Evolutionary conservation across 1,284 basidiomycete genomes (phyloP).

Genomic region (Mycosarcoma maydis): DNA sequence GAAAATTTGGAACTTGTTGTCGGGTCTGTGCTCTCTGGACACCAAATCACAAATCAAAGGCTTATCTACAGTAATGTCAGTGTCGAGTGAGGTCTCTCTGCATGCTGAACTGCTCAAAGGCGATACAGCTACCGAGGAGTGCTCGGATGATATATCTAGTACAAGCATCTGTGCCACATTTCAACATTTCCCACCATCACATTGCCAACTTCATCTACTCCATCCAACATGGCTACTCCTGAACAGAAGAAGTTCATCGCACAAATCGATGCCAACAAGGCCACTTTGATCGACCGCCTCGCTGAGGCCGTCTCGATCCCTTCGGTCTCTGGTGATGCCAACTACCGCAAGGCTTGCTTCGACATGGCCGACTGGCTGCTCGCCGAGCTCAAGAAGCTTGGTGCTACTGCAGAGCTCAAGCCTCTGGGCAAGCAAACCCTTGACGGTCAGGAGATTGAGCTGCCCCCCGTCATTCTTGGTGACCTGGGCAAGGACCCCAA

Average conservation of each 20-base stretch:
- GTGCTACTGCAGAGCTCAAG: conserved; percentile 57
- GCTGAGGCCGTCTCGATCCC: conserved; percentile 65
- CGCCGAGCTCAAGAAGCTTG: conserved; percentile 57
- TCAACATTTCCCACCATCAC: background rate
- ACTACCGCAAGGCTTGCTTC: conserved; percentile 62
- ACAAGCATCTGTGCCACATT: too few species aligned
- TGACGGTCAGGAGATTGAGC: conserved; percentile 78
- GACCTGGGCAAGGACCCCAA: conserved; percentile 79
- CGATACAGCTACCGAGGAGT: too few species aligned
- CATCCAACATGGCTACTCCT: conserved; percentile 40
- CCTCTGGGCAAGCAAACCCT: conserved; percentile 78
- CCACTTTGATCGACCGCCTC: conserved; percentile 56
- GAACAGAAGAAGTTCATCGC: conserved; percentile 55
- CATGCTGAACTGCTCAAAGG: too few species aligned
- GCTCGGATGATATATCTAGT: too few species aligned
- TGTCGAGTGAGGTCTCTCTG: too few species aligned
- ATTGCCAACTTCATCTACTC: too few species aligned
- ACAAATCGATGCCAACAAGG: conserved; percentile 64
- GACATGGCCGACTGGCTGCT: conserved; percentile 65
- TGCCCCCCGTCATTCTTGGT: conserved; percentile 90
- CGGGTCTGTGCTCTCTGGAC: too few species aligned
- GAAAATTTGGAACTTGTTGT: too few species aligned
- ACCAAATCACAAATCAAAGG: too few species aligned
- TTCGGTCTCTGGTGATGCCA: conserved; percentile 63
- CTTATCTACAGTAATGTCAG: too few species aligned